phyloP scores from a whole-genome alignment of 768 basidiomycete species.

The Termitomyces sp. region DNA sequence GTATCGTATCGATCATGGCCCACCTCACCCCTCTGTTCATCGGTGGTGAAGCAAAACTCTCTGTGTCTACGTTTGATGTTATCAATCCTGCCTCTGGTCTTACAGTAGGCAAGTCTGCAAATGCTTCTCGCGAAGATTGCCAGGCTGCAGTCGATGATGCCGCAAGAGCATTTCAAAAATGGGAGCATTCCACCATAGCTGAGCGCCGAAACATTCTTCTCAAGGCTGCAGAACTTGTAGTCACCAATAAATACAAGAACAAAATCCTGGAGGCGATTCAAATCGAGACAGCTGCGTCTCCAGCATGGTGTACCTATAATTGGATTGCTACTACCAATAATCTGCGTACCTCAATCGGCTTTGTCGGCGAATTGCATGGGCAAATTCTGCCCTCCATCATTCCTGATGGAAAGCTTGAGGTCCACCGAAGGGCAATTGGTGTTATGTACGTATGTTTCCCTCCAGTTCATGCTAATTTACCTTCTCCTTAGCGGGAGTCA shows the following conservation, averaged over 20 bases:
- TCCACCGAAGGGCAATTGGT: slow-evolving; percentile 43
- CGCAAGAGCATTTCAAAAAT: slow-evolving; percentile 37
- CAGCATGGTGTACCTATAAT: slow-evolving; percentile 23
- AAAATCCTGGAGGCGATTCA: slow-evolving; percentile 24
- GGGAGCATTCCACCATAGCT: slow-evolving; percentile 34
- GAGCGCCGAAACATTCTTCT: slow-evolving; percentile 39
- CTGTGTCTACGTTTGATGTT: slow-evolving; percentile 40
- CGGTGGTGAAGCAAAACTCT: slow-evolving; percentile 29
- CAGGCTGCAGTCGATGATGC: slow-evolving; percentile 40
- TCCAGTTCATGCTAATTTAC: not conserved
- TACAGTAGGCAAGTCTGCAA: slow-evolving; percentile 39
- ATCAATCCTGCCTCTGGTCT: slow-evolving; percentile 34
- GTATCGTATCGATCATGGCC: slow-evolving; percentile 15
- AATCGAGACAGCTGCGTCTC: slow-evolving; percentile 35
- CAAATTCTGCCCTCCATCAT: slow-evolving; percentile 36
- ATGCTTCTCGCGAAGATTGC: slow-evolving; percentile 41
- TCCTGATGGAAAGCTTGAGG: slow-evolving; percentile 39
- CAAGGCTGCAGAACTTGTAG: slow-evolving; percentile 42
- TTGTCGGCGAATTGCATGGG: slow-evolving; percentile 34
- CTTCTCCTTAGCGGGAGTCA: not conserved
- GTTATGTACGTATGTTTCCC: slow-evolving; percentile 38
- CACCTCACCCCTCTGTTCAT: slow-evolving; percentile 34
- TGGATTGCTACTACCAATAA: slow-evolving; percentile 14
- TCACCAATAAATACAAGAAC: slow-evolving; percentile 33
- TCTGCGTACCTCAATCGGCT: slow-evolving; percentile 27